Evolutionary conservation across 768 basidiomycete genomes (phyloP), one percentile per base, ranked within the genome.

Genomic region (Suillus cothurnatus): DNA sequence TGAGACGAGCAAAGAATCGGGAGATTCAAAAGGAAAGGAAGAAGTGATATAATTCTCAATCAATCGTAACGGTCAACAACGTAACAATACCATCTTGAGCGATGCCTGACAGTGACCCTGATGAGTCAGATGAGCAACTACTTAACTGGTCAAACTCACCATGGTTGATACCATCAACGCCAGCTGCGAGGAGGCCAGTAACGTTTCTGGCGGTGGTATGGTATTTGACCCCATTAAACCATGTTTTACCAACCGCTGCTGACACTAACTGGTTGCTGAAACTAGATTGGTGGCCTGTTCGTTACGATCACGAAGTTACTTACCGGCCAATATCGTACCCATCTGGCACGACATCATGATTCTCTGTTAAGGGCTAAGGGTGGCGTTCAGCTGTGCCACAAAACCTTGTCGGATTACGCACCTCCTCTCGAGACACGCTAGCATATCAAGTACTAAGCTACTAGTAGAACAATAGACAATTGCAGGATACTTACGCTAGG

Each of bases 1-100:
- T 34, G 61, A 59, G 53, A 60, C 61, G 32, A 28, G 55, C 17
- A 23, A 62, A 21, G 38, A 19, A 58, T 39, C 5, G 26, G 19
- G 38, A 41, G n/a, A 31, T 14, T 6, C 1, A 28, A 31, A 31
- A 31, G 19, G 21, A 55, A 55, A 39, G 38, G 3, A 39, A 53
- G 32, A 38, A 50, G 5, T n/a, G 34, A 9, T 32, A 62, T 36
- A 4, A n/a, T 26, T 49, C 2, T 76, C 67, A 79, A 53, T 75
- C 52, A 36, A 85, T 82, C 4, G 76, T 82, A 23, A 88, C 83
- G 2, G 85, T 88, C 62, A 90, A 74, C 26, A 89, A 69, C 1
- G 81, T 81, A 19, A 85, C 82, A 39, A 83, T 78, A 52, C 88
- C 88, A 70, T 89, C 88, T 41, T 82, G 81, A 4, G 88, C 82